phyloP scores from a whole-genome alignment of 2,329 filamentous ascomycete genomes.

The Basipetospora chlamydospora region DNA sequence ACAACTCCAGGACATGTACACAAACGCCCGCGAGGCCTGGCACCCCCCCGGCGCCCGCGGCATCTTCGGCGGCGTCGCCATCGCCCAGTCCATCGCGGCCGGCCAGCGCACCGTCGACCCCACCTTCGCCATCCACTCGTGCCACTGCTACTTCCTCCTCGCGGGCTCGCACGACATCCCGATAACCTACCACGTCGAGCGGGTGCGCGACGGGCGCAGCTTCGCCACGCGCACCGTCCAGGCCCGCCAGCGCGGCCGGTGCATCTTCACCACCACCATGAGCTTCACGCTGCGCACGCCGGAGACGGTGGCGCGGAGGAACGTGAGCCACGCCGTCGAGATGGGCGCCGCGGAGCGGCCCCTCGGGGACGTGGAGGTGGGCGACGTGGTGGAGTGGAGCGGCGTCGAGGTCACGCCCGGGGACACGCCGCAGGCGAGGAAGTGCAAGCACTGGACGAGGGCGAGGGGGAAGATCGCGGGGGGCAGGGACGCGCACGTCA shows the following conservation, averaged over 20 bases:
- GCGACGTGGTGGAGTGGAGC: slow-evolving; percentile 16
- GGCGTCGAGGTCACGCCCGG: slow-evolving; percentile 21
- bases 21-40: slow-evolving; percentile 84
- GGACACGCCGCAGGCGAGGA: slow-evolving; percentile 44
- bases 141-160: slow-evolving; percentile 98
- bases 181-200: slow-evolving; percentile 88
- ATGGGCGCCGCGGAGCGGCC: slow-evolving; percentile 21
- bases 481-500: slow-evolving; percentile 67
- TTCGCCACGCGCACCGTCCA: slow-evolving; percentile 94
- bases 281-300: slow-evolving; percentile 61
- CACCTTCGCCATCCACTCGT: slow-evolving; percentile 77
- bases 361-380: slow-evolving; percentile 32
- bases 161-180: slow-evolving; percentile 75
- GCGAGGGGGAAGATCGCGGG: slow-evolving; percentile 64
- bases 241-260: slow-evolving; percentile 71
- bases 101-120: slow-evolving; percentile 74
- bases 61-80: slow-evolving; percentile 85
- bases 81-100: slow-evolving; percentile 79
- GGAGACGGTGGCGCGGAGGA: slow-evolving; percentile 25
- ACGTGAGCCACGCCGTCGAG: slow-evolving; percentile 47
- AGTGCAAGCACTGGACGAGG: slow-evolving; percentile 59
- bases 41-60: slow-evolving; percentile 83
- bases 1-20: slow-evolving; percentile 85
- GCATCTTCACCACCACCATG: slow-evolving; percentile 92
- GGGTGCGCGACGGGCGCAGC: slow-evolving; percentile 76